Conservation (phyloP, 139 green algal genomes). For the Volvox reticuliferus region DNA sequence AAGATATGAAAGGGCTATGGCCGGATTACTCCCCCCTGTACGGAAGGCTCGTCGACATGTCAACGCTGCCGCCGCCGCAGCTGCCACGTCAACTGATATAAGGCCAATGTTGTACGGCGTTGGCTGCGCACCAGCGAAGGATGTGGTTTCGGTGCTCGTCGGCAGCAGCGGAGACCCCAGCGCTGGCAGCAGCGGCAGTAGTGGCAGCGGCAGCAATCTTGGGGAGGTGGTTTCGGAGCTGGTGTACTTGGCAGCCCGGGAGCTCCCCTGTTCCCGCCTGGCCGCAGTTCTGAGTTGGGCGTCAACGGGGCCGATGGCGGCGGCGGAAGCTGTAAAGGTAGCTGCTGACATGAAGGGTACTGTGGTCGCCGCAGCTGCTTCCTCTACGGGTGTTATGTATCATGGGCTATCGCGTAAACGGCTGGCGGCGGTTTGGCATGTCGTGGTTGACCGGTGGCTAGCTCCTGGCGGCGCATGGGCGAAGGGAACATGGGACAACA, state of each 20-base stretch:
- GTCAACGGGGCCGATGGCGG: background rate
- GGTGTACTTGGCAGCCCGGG: background rate
- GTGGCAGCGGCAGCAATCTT: background rate
- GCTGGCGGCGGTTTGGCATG: background rate
- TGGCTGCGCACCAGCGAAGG: background rate
- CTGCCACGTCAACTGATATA: background rate
- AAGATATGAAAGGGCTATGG: background rate
- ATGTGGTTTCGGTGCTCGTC: slow-evolving; percentile 10
- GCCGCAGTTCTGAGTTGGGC: background rate
- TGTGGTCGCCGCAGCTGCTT: background rate
- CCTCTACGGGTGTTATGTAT: background rate
- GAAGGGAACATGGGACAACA: background rate
- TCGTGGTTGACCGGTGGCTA: background rate
- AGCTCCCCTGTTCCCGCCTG: background rate
- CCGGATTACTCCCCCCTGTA: background rate
- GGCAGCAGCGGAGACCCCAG: background rate
- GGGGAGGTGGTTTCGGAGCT: slow-evolving; percentile 2
- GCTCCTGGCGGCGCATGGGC: background rate
- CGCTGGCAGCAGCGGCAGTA: background rate
- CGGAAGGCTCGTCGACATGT: background rate
- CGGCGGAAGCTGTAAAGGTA: background rate
- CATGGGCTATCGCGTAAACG: background rate
- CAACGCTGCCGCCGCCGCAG: background rate
- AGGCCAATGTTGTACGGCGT: background rate
- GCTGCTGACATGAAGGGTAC: background rate